Evolutionary conservation across 495 filamentous ascomycete species (phyloP).

Genomic region (Cryomyces antarcticus): DNA sequence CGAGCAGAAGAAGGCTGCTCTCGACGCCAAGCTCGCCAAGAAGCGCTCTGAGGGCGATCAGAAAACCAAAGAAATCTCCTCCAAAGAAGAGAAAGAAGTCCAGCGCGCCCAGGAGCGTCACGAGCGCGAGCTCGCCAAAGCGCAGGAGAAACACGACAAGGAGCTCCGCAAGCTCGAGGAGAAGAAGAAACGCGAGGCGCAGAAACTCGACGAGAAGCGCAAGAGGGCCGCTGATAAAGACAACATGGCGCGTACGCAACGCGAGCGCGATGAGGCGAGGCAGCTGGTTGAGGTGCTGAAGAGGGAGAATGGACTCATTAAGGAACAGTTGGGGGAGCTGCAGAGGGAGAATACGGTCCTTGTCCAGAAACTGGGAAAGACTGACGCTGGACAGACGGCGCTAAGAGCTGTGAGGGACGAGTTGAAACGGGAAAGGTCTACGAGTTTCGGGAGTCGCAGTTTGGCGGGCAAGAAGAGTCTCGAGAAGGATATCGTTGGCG

Average conservation of each 20-base stretch:
- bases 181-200: constrained; percentile 38
- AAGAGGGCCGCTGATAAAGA: constrained; percentile 17
- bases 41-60: constrained; percentile 49
- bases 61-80: constrained; percentile 34
- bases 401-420: constrained; percentile 16
- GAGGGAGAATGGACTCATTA: constrained; percentile 17
- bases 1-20: constrained; percentile 42
- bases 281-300: constrained; percentile 11
- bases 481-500: too few species aligned
- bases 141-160: constrained; percentile 36
- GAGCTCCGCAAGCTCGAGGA: constrained; percentile 43
- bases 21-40: constrained; percentile 48
- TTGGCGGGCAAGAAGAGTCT: background rate
- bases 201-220: constrained; percentile 38
- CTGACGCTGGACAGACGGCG: constrained; percentile 17
- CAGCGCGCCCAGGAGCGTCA: constrained; percentile 26
- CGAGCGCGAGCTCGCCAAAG: constrained; percentile 19
- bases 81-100: constrained; percentile 23
- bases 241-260: constrained; percentile 5
- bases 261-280: constrained; percentile 20
- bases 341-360: constrained; percentile 27
- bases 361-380: constrained; percentile 29
- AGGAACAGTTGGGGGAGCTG: constrained; percentile 19
- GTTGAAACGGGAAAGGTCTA: background rate
- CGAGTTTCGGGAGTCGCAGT: background rate